These are phyloP conservation scores for Sporothrix pseudoabietina DNA, from an alignment of 2,329 filamentous ascomycete genomes.

Conservation along the genomic window DNA sequence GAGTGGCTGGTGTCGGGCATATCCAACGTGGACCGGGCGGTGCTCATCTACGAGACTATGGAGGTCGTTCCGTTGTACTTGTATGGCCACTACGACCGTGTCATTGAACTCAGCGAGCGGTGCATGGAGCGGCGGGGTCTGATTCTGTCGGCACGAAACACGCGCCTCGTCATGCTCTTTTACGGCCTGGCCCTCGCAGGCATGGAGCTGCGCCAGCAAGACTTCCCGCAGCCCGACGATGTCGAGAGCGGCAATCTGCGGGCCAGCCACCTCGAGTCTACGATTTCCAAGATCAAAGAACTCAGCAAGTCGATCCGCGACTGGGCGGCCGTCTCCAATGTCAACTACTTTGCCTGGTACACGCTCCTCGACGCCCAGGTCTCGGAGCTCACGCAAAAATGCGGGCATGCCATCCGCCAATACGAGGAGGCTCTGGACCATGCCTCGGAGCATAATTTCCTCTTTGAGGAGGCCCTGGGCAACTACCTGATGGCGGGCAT, in stretches of 20 bases:
- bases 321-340: slow-evolving; percentile 64
- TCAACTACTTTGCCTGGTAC: slow-evolving; percentile 73
- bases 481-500: slow-evolving; percentile 75
- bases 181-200: slow-evolving; percentile 61
- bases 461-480: slow-evolving; percentile 71
- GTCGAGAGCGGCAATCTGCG: slow-evolving; percentile 43
- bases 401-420: slow-evolving; percentile 60
- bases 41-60: slow-evolving; percentile 68
- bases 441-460: slow-evolving; percentile 65
- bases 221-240: slow-evolving; percentile 49
- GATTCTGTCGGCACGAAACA: slow-evolving; percentile 63
- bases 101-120: slow-evolving; percentile 57
- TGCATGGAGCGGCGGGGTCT: slow-evolving; percentile 52
- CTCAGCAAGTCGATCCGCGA: slow-evolving; percentile 64
- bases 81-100: slow-evolving; percentile 63
- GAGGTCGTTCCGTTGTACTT: slow-evolving; percentile 65
- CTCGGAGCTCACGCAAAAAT: slow-evolving; percentile 61
- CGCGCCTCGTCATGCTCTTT: slow-evolving; percentile 59
- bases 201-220: slow-evolving; percentile 52
- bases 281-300: slow-evolving; percentile 55
- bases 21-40: slow-evolving; percentile 63
- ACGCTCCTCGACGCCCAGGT: slow-evolving; percentile 69
- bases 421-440: slow-evolving; percentile 76
- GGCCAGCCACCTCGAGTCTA: slow-evolving; percentile 43
- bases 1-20: slow-evolving; percentile 57